A percentile compares a stretch with the other conserved stretches of the same genome.
Evolutionary conservation across 1,139 yeast genomes (phyloP).

Genomic region (Scheffersomyces parashehatae): DNA sequence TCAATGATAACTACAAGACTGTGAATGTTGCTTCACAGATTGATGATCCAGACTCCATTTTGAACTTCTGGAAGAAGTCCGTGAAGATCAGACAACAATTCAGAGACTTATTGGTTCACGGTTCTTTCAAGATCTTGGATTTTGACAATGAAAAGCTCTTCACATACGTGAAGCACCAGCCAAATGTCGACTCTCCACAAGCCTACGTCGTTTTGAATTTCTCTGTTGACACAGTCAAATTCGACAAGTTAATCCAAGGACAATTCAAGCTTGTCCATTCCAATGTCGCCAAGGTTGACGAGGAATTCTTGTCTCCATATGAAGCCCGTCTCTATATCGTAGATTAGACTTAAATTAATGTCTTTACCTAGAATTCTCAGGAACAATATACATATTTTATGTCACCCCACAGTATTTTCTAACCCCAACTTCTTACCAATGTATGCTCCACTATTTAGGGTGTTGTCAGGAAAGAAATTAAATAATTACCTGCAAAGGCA

Average conservation of each 20-base stretch:
- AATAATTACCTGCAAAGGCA: too few relatives aligned
- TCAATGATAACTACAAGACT: slow-evolving; percentile 50
- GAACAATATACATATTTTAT: too few relatives aligned
- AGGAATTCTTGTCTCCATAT: slow-evolving; percentile 30
- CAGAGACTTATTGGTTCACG: slow-evolving; percentile 48
- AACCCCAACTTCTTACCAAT: too few relatives aligned
- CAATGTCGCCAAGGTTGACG: slow-evolving; percentile 25
- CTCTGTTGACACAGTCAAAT: slow-evolving; percentile 29
- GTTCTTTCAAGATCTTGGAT: slow-evolving; percentile 46
- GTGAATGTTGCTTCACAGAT: slow-evolving; percentile 51
- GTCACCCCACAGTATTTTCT: too few relatives aligned
- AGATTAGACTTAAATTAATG: slow-evolving; percentile 7
- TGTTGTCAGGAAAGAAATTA: too few relatives aligned
- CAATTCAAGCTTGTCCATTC: slow-evolving; percentile 29
- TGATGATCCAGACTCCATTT: slow-evolving; percentile 47
- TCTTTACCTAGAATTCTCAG: too few relatives aligned
- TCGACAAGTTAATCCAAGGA: slow-evolving; percentile 31
- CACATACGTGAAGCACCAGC: slow-evolving; percentile 34
- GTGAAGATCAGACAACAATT: slow-evolving; percentile 45
- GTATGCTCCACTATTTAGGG: too few relatives aligned
- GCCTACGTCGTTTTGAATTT: slow-evolving; percentile 51
- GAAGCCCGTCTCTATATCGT: slow-evolving; percentile 41
- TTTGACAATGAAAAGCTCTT: slow-evolving; percentile 38
- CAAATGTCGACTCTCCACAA: slow-evolving; percentile 13
- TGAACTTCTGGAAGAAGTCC: slow-evolving; percentile 46